Evolutionary conservation across 495 filamentous ascomycete species (phyloP).

Genomic region (Bryoglossum gracile): DNA sequence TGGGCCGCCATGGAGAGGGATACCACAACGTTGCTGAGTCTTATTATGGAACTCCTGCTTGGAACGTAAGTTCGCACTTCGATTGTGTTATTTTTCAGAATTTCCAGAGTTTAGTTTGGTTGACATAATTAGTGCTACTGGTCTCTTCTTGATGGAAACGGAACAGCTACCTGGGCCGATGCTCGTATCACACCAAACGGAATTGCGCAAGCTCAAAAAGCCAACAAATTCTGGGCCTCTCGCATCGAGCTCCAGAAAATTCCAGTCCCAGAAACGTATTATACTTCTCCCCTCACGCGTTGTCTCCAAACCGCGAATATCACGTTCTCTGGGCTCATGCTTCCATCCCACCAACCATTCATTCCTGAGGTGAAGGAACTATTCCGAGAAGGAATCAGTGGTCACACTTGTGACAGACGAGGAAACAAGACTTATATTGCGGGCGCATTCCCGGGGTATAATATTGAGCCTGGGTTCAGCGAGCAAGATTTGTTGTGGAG

Average conservation of each 20-base stretch:
- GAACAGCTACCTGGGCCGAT: constrained; percentile 59
- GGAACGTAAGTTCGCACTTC: constrained; percentile 46
- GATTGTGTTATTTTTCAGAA: too few relatives aligned
- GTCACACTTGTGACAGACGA: constrained; percentile 75
- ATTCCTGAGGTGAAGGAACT: constrained; percentile 60
- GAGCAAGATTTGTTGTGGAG: constrained; percentile 57
- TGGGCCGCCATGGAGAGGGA: constrained; percentile 65
- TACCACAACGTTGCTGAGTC: constrained; percentile 58
- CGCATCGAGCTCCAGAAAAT: constrained; percentile 46
- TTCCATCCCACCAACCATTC: constrained; percentile 46
- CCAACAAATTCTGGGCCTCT: constrained; percentile 55
- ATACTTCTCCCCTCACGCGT: constrained; percentile 60
- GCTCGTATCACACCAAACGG: constrained; percentile 57
- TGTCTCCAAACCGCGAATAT: constrained; percentile 58
- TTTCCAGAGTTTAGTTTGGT: background rate
- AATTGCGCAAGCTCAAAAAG: constrained; percentile 50
- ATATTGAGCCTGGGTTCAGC: constrained; percentile 54
- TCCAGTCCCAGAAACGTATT: constrained; percentile 58
- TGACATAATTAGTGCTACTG: constrained; percentile 51
- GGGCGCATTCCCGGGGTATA: constrained; percentile 48
- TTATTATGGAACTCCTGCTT: constrained; percentile 60
- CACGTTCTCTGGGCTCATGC: constrained; percentile 48
- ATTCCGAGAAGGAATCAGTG: constrained; percentile 61
- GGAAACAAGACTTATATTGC: constrained; percentile 50
- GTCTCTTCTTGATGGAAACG: constrained; percentile 62